Conservation (phyloP, 495 filamentous ascomycete genomes). For the Penicillium alfredii region DNA sequence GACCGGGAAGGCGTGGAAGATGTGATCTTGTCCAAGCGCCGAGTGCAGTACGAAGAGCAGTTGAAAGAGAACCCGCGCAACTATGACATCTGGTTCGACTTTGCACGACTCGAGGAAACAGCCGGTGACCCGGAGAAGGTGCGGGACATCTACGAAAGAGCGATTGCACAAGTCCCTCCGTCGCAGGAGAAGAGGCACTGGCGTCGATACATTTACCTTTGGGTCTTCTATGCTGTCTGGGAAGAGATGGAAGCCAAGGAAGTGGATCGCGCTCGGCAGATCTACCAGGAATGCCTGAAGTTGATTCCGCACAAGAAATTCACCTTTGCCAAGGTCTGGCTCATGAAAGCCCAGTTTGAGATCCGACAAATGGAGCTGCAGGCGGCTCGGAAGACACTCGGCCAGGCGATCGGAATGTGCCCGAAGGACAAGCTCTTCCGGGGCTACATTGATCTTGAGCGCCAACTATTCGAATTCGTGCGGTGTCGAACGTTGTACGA, state of each 20-base stretch:
- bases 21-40: slow-evolving; percentile 86
- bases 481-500: slow-evolving; percentile 87
- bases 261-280: slow-evolving; percentile 71
- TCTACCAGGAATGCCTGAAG: slow-evolving; percentile 82
- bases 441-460: slow-evolving; percentile 86
- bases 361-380: slow-evolving; percentile 77
- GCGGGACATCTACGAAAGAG: slow-evolving; percentile 89
- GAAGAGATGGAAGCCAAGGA: slow-evolving; percentile 85
- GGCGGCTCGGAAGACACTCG: slow-evolving; percentile 78
- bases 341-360: slow-evolving; percentile 89
- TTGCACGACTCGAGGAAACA: slow-evolving; percentile 82
- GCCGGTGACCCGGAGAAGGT: slow-evolving; percentile 73
- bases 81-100: slow-evolving; percentile 97
- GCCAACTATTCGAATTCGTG: slow-evolving; percentile 85
- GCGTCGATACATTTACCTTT: slow-evolving; percentile 95
- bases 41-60: slow-evolving; percentile 91
- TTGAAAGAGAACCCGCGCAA: slow-evolving; percentile 88
- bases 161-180: slow-evolving; percentile 92
- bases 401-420: slow-evolving; percentile 85
- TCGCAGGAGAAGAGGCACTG: slow-evolving; percentile 97
- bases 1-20: slow-evolving; percentile 92
- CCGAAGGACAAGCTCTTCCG: slow-evolving; percentile 94
- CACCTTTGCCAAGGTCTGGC: slow-evolving; percentile 95
- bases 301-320: slow-evolving; percentile 94
- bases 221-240: slow-evolving; percentile 95